These are phyloP conservation scores for Aotearoamyces nothofagi DNA, from an alignment of 2,329 filamentous ascomycete genomes.

Conservation along the genomic window DNA sequence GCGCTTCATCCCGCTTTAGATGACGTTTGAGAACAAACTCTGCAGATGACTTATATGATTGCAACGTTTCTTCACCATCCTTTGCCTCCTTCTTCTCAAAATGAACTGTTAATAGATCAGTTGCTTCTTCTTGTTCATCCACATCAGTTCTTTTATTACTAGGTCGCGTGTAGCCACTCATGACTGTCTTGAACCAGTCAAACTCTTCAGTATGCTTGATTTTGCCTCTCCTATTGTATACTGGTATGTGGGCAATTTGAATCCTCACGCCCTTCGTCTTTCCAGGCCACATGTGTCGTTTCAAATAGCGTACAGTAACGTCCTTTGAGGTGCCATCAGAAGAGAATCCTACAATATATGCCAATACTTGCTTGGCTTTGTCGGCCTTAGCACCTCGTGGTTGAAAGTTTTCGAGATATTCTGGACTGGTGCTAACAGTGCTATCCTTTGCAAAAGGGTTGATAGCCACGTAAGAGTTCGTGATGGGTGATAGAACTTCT, in stretches of 20 bases:
- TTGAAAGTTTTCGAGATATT: slow-evolving; percentile 62
- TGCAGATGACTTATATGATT: slow-evolving; percentile 74
- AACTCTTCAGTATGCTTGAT: slow-evolving; percentile 61
- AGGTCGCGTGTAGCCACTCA: slow-evolving; percentile 54
- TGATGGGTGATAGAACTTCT: slow-evolving; percentile 72
- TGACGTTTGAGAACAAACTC: slow-evolving; percentile 80
- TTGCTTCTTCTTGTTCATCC: slow-evolving; percentile 67
- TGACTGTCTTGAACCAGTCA: slow-evolving; percentile 78
- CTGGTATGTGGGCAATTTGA: slow-evolving; percentile 61
- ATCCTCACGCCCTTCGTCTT: slow-evolving; percentile 79
- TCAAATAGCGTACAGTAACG: slow-evolving; percentile 82
- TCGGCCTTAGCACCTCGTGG: slow-evolving; percentile 73
- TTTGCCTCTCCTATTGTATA: slow-evolving; percentile 66
- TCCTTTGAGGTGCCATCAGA: slow-evolving; percentile 84
- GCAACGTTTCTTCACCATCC: slow-evolving; percentile 67
- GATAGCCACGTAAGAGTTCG: slow-evolving; percentile 63
- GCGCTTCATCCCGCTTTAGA: slow-evolving; percentile 79
- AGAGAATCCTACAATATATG: slow-evolving; percentile 75
- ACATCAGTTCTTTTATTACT: slow-evolving; percentile 42
- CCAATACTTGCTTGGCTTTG: slow-evolving; percentile 75
- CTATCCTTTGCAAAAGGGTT: slow-evolving; percentile 56
- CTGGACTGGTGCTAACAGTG: slow-evolving; percentile 54
- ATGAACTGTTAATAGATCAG: slow-evolving; percentile 59
- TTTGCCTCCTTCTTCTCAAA: slow-evolving; percentile 59
- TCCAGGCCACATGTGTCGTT: slow-evolving; percentile 66